Conservation (phyloP, 306 rosid genomes). For the Trichosanthes truncata region DNA sequence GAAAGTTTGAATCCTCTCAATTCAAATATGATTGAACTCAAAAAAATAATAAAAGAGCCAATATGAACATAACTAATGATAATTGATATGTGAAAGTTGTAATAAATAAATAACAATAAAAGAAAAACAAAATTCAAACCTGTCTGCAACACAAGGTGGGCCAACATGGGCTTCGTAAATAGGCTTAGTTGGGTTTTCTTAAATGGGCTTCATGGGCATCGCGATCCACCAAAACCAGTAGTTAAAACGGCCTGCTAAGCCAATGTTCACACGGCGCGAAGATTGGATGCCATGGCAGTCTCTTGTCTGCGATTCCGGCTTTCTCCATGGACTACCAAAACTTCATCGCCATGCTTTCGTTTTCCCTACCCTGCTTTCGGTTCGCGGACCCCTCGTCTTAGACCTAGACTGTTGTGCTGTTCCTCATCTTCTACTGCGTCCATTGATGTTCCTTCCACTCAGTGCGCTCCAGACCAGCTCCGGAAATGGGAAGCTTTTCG, state of each 20-base stretch:
- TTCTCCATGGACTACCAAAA: conserved; percentile 22
- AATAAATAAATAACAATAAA: too few species aligned
- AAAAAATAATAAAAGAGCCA: too few species aligned
- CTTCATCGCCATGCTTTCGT: conserved; percentile 6
- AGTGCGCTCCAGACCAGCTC: neutral
- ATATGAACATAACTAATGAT: too few species aligned
- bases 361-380: conserved; percentile 8
- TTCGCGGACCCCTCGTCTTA: neutral
- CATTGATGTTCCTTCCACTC: neutral
- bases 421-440: neutral
- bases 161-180: neutral
- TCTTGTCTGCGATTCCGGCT: conserved; percentile 35
- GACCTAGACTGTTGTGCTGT: conserved; percentile 17
- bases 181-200: neutral
- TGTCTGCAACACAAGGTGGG: too few species aligned
- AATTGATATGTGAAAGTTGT: too few species aligned
- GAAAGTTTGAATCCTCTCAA: too few species aligned
- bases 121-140: too few species aligned
- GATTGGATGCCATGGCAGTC: conserved; percentile 25
- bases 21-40: too few species aligned
- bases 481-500: conserved; percentile 52
- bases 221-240: neutral
- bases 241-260: neutral
- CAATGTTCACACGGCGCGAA: neutral
- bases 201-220: neutral